Evolutionary conservation across 2,329 filamentous ascomycete species (phyloP).

Genomic region (Elsinoe batatas): DNA sequence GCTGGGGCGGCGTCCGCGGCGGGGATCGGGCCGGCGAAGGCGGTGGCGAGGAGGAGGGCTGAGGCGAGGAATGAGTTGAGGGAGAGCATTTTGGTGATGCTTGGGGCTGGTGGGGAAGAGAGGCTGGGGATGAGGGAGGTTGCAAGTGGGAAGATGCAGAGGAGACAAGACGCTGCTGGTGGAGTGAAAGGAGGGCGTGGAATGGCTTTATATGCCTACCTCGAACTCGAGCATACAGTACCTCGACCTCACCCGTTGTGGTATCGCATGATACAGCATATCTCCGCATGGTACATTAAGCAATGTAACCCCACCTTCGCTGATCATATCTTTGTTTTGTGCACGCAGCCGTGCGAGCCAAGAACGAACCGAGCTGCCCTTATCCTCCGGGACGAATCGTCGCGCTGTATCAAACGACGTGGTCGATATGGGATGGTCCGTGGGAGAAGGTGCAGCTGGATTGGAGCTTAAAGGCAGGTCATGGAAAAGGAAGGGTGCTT

Average conservation of each 20-base stretch:
- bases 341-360: too few species aligned
- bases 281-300: not conserved
- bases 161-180: not conserved
- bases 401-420: not conserved
- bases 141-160: not conserved
- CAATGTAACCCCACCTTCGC: not conserved
- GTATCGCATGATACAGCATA: not conserved
- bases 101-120: not conserved
- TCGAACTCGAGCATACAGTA: not conserved
- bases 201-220: not conserved
- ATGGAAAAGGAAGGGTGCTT: not conserved
- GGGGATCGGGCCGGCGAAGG: conserved; percentile 21
- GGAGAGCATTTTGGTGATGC: conserved; percentile 21
- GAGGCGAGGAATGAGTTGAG: conserved; percentile 20
- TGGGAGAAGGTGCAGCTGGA: not conserved
- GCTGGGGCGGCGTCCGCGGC: not conserved
- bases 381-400: not conserved
- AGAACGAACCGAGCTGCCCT: not conserved
- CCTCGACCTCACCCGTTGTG: not conserved
- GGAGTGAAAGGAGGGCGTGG: too few species aligned
- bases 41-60: conserved; percentile 22
- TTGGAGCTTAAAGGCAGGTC: not conserved
- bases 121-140: not conserved
- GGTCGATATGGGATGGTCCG: conserved; percentile 4
- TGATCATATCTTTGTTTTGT: not conserved